Conservation (phyloP, 495 filamentous ascomycete species). For the Neurospora pannonica region DNA sequence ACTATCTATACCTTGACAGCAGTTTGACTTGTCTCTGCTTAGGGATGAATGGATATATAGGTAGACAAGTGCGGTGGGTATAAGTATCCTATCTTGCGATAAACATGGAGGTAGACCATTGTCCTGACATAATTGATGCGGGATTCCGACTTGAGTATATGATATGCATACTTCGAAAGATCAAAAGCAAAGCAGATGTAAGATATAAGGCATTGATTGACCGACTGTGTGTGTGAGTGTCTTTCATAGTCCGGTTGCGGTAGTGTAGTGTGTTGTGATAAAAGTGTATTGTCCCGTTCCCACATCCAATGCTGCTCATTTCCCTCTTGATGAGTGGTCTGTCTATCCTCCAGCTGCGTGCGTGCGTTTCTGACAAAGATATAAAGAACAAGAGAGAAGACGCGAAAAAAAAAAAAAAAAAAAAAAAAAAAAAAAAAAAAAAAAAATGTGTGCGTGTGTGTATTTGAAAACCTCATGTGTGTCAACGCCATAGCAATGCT, state of each 20-base stretch:
- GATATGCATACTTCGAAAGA: neutral
- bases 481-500: constrained; percentile 23
- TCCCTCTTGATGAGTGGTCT: neutral
- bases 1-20: neutral
- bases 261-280: neutral
- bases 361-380: neutral
- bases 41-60: too few species aligned
- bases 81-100: neutral
- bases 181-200: neutral
- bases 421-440: neutral
- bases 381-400: neutral
- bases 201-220: neutral
- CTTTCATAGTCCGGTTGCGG: neutral
- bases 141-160: neutral
- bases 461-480: constrained; percentile 6
- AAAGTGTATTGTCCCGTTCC: neutral
- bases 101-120: neutral
- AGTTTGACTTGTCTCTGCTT: neutral
- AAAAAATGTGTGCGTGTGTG: constrained; percentile 1
- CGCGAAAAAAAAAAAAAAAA: neutral
- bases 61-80: neutral
- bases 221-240: neutral
- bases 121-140: neutral
- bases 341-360: neutral
- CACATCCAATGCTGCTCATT: neutral